Percentiles rank a stretch among this genome's conserved stretches.
Evolutionary conservation across 768 basidiomycete genomes (phyloP).

Genomic region (Lepiota brunneoincarnata): DNA sequence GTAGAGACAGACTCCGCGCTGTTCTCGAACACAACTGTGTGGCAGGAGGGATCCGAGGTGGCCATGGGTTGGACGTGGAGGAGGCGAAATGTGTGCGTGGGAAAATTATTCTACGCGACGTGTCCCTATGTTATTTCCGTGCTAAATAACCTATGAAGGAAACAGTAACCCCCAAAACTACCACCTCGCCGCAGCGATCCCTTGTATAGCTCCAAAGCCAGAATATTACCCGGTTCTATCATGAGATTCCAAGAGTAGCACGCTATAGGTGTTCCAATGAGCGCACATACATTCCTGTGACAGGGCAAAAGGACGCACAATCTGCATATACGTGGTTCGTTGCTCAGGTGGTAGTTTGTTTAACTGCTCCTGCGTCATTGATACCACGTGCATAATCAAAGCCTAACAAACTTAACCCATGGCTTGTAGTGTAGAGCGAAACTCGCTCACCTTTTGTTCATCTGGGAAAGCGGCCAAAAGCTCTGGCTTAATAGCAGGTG

Average conservation of each 20-base stretch:
- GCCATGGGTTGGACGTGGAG: conserved; percentile 28
- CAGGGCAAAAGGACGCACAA: conserved; percentile 49
- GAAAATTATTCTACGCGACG: conserved; percentile 16
- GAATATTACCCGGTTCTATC: no score
- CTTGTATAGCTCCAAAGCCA: no score
- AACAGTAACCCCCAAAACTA: no score
- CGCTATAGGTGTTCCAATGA: conserved; percentile 24
- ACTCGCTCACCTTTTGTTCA: conserved; percentile 56
- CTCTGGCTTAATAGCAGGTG: conserved; percentile 29
- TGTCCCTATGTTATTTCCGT: conserved; percentile 8
- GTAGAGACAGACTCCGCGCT: conserved; percentile 72
- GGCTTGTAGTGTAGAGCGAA: conserved; percentile 7
- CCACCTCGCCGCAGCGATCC: no score
- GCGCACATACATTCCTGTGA: neutral
- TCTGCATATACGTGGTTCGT: conserved; percentile 73
- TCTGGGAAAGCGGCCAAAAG: conserved; percentile 61
- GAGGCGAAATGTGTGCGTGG: conserved; percentile 12
- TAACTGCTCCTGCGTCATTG: conserved; percentile 86
- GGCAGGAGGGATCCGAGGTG: conserved; percentile 63
- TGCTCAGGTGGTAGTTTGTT: conserved; percentile 70
- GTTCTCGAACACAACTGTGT: conserved; percentile 78
- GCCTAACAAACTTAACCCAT: conserved; percentile 35
- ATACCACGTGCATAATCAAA: conserved; percentile 74
- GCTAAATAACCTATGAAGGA: no score
- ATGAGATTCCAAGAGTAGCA: conserved; percentile 36